Evolutionary conservation across 768 basidiomycete species (phyloP), one percentile per base, ranked within the genome.

Genomic region (Mrakia blollopis): DNA sequence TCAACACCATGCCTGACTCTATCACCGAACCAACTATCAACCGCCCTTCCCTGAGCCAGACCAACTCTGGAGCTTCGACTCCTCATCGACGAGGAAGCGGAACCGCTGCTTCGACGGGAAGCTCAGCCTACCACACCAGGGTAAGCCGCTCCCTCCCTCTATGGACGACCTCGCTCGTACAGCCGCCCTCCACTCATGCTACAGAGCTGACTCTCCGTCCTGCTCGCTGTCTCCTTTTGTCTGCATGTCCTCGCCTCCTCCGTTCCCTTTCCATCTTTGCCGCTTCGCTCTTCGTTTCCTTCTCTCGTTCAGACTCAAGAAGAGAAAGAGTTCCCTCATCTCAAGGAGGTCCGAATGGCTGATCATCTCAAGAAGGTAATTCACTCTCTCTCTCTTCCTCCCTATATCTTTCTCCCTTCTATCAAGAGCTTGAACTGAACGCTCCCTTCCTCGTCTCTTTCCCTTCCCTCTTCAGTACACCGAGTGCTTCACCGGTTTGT

Each of bases 311-410:
- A 54, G 47, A 47, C 69, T 37, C 69, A 71, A 41, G 61, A 74
- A n/a, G 63, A 65, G 14, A 54, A 63, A 4, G 61, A 41, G 50
- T 52, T 74, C 60, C 73, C 73, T 47, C 73, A 74, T 25, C 60
- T 74, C 73, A 54, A 74, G 50, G 74, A 81, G 81, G 82, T 54
- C 86, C 94, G 92, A 70, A 95, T 96, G 91, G 90, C 91, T 35
- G 94, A 96, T 85, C 93, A 95, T 81, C 87, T 96, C 80, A 87
- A 93, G 83, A 93, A 74, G 70, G 65, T 68, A n/a, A 25, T 21
- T 68, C 65, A 13, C 35, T 41, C 25, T 16, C 11, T 35, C 10
- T 11, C 32, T 39, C 8, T n/a, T 10, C 65, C 30, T 62, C 13
- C 61, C 30, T 62, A 14, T 35, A 44, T 13, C 3, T 13, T 44